Conservation (phyloP, 805 yeast genomes). For the Lachancea thermotolerans region DNA sequence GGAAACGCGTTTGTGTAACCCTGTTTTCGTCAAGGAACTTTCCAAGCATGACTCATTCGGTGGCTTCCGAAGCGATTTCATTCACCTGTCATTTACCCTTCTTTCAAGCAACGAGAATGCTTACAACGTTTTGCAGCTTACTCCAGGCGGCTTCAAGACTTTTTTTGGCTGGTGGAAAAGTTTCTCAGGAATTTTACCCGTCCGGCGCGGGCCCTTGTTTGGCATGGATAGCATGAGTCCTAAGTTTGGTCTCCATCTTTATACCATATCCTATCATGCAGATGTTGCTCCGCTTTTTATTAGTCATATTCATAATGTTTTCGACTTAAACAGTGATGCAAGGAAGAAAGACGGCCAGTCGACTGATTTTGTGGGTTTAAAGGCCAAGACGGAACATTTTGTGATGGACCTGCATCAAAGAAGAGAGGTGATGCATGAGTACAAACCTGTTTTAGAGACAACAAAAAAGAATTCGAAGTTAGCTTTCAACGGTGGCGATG, state of each 20-base stretch:
- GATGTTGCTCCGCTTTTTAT: slow-evolving; percentile 65
- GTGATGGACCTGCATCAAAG: slow-evolving; percentile 63
- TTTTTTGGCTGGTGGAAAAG: slow-evolving; percentile 83
- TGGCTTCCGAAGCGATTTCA: slow-evolving; percentile 74
- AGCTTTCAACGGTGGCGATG: slow-evolving; percentile 62
- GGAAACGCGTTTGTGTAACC: slow-evolving; percentile 50
- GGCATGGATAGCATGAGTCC: slow-evolving; percentile 46
- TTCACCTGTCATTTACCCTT: slow-evolving; percentile 63
- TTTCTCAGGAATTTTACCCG: slow-evolving; percentile 77
- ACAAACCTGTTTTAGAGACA: slow-evolving; percentile 40
- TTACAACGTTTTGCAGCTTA: slow-evolving; percentile 69
- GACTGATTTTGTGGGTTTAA: slow-evolving; percentile 61
- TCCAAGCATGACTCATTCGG: slow-evolving; percentile 67
- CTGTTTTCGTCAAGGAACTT: slow-evolving; percentile 41
- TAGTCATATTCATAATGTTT: slow-evolving; percentile 57
- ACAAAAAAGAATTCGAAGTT: slow-evolving; percentile 45
- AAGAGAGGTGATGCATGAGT: slow-evolving; percentile 41
- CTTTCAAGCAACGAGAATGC: slow-evolving; percentile 36
- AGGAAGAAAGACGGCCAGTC: slow-evolving; percentile 13
- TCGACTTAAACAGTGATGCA: slow-evolving; percentile 27
- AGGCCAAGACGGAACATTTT: slow-evolving; percentile 50
- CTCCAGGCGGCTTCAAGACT: slow-evolving; percentile 60
- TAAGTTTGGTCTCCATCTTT: slow-evolving; percentile 69
- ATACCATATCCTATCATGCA: slow-evolving; percentile 74
- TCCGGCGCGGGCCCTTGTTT: slow-evolving; percentile 68